phyloP scores from a whole-genome alignment of 2,329 filamentous ascomycete species.

The Monascus ruber region DNA sequence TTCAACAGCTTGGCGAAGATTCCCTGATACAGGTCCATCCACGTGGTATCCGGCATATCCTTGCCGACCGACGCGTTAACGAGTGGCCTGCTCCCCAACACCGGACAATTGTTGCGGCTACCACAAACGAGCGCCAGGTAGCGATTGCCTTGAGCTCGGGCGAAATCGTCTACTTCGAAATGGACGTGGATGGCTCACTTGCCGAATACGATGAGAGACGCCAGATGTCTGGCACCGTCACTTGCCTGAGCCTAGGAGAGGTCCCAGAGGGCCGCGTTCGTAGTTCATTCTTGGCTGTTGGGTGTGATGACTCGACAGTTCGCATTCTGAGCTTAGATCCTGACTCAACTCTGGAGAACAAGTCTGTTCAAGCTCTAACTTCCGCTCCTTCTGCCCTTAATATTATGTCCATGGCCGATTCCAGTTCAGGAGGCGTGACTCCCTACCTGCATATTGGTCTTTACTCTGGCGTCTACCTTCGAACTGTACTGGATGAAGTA shows the following conservation, averaged over 20 bases:
- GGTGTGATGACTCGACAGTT: constrained; percentile 93
- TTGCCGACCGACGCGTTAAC: constrained; percentile 63
- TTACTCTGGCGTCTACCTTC: constrained; percentile 87
- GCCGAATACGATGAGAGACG: constrained; percentile 93
- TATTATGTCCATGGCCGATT: constrained; percentile 94
- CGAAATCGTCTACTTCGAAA: constrained; percentile 96
- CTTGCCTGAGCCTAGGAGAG: constrained; percentile 83
- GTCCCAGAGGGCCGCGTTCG: constrained; percentile 81
- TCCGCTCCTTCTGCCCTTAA: constrained; percentile 78
- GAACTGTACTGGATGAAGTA: constrained; percentile 87
- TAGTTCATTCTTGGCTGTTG: constrained; percentile 88
- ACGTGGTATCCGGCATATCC: constrained; percentile 88
- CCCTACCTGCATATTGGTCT: constrained; percentile 93
- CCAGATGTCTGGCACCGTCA: constrained; percentile 91
- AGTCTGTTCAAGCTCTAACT: constrained; percentile 86
- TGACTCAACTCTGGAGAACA: constrained; percentile 81
- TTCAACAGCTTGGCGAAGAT: constrained; percentile 88
- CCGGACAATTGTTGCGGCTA: constrained; percentile 85
- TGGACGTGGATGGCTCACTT: constrained; percentile 81
- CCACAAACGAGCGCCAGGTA: constrained; percentile 87
- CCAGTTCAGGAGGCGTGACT: constrained; percentile 74
- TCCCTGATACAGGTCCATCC: constrained; percentile 89
- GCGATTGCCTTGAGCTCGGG: constrained; percentile 89
- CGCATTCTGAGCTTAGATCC: constrained; percentile 83
- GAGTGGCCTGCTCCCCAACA: constrained; percentile 93